These are phyloP conservation scores for Phytophthora kernoviae DNA, from an alignment of 352 stramenopile genomes.

Conservation along the genomic window DNA sequence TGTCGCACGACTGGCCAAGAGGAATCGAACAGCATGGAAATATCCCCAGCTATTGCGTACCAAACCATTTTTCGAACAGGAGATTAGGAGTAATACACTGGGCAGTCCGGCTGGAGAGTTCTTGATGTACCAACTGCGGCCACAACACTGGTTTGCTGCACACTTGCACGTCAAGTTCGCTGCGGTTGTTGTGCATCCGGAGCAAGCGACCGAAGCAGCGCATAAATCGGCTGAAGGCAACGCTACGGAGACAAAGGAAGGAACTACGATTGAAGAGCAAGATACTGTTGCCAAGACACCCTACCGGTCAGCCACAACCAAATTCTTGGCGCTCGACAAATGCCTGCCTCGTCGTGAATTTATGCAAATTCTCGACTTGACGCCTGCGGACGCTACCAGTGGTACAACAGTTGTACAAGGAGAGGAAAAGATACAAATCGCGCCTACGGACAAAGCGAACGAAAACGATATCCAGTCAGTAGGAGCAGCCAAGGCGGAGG, in stretches of 20 bases:
- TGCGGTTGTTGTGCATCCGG: slow-evolving; percentile 90
- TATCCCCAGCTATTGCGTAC: slow-evolving; percentile 83
- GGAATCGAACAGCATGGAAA: slow-evolving; percentile 97
- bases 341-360: slow-evolving; percentile 95
- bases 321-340: slow-evolving; percentile 97
- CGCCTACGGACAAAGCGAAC: slow-evolving; percentile 3
- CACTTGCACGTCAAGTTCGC: slow-evolving; percentile 99
- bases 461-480: slow-evolving; percentile 6
- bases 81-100: slow-evolving; percentile 93
- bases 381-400: neutral
- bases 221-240: neutral
- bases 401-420: slow-evolving; percentile 5
- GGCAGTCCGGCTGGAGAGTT: slow-evolving; percentile 94
- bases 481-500: slow-evolving; percentile 2
- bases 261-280: slow-evolving; percentile 6
- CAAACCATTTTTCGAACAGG: slow-evolving; percentile 96
- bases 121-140: slow-evolving; percentile 92
- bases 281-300: slow-evolving; percentile 7
- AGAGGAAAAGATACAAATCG: slow-evolving; percentile 2
- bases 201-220: slow-evolving; percentile 10
- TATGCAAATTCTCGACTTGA: slow-evolving; percentile 93
- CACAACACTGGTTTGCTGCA: slow-evolving; percentile 97
- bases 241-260: slow-evolving; percentile 5
- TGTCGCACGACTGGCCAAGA: slow-evolving; percentile 99
- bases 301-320: slow-evolving; percentile 30